Evolutionary conservation across 2,329 filamentous ascomycete genomes (phyloP), one percentile per base, ranked within the genome.

Genomic region (Penicillium sp.): DNA sequence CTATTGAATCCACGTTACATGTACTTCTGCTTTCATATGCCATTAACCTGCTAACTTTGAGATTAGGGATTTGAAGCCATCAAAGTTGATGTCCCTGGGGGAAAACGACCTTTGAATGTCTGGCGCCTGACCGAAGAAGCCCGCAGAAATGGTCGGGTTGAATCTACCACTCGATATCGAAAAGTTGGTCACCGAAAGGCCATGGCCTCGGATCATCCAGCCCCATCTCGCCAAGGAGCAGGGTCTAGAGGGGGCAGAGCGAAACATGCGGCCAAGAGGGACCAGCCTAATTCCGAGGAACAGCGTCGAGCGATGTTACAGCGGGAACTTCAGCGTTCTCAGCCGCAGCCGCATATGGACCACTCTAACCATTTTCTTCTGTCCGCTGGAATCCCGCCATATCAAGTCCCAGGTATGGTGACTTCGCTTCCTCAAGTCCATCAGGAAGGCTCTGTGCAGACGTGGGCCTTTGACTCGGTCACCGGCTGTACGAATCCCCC

Each of bases 121-220:
- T 96, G 90, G 90, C 75, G 80, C 29, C 69, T 96, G 16, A 80
- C 81, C 23, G 69, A 78, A 1, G 79, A 82, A 61, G 85, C 86
- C 0, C 67, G 86, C 20, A 64, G 66, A 13, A 67, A 82, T 15
- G 85, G 85, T 5, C 29, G 46, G 16, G 84, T 95, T 33, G 79
- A 88, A 62, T 90, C 86, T 41, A 96, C 90, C 0, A 95, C 90
- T 1, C 71, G 82, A 47, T 88, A 85, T 61, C 77, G 84, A 48
- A 81, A 80, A 34, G 54, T 57, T 11, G 57, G 57, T 38, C 56
- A 55, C 44, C 72, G 66, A 45, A 68, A 64, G 44, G 40, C 51
- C n/a, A 47, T 51, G 26, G 59, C 50, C 42, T 57, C 61, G 25
- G 61, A 69, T n/a, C 48, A 56, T 13, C 59, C 65, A 18, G 60